Conservation (phyloP, 1,139 yeast genomes). For the Pichia sp. region DNA sequence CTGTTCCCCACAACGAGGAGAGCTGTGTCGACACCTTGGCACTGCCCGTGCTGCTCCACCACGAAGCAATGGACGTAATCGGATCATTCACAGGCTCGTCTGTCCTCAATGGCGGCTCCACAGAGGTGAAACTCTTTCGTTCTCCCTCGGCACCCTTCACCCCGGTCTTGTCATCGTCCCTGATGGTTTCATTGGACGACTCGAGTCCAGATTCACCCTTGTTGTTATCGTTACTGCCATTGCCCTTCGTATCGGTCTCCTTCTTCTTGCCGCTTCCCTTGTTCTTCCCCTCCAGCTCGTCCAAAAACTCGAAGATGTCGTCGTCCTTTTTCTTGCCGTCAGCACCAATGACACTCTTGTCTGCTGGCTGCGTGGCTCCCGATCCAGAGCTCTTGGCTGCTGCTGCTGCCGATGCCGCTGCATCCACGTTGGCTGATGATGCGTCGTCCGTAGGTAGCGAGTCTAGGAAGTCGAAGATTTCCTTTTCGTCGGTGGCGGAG, state of each 20-base stretch:
- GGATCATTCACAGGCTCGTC: constrained; percentile 49
- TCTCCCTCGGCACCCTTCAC: no score
- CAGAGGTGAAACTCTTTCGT: not conserved
- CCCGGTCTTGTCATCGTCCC: constrained; percentile 5
- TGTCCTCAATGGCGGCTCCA: not conserved
- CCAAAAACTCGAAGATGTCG: constrained; percentile 82
- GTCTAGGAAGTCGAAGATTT: constrained; percentile 84
- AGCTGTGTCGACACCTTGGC: constrained; percentile 67
- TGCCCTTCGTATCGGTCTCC: not conserved
- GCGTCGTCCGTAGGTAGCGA: constrained; percentile 52
- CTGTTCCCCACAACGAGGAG: constrained; percentile 62
- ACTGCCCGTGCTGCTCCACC: constrained; percentile 82
- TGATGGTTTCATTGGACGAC: not conserved
- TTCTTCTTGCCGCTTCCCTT: constrained; percentile 1
- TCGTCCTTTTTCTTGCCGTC: constrained; percentile 36
- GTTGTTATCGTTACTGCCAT: not conserved
- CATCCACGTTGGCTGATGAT: constrained; percentile 32
- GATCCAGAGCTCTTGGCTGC: no score
- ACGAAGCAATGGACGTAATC: constrained; percentile 61
- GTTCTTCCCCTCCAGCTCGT: constrained; percentile 53
- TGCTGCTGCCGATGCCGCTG: constrained; percentile 17
- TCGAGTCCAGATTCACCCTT: not conserved
- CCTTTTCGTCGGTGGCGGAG: constrained; percentile 53
- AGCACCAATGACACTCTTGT: not conserved
- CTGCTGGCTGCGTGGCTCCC: no score